These are phyloP conservation scores for Rhizophora apiculata DNA, from an alignment of 345 rosid species.

Conservation along the genomic window DNA sequence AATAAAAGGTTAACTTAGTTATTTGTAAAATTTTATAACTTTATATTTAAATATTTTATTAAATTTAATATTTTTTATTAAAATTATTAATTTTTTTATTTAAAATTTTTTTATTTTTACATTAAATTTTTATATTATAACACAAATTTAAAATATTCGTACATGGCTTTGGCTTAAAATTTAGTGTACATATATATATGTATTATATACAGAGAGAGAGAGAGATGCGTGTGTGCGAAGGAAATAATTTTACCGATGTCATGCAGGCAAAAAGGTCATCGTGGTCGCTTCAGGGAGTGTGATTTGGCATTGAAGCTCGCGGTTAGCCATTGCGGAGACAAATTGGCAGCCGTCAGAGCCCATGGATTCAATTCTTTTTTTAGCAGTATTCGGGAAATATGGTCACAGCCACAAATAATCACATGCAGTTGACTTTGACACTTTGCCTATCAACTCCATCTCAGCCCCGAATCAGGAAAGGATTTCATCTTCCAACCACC, in stretches of 20 bases:
- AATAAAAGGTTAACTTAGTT: too few species aligned
- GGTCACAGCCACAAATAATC: slow-evolving; percentile 35
- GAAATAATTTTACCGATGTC: background rate
- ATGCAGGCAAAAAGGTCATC: slow-evolving; percentile 1
- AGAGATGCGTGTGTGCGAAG: background rate
- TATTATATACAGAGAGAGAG: too few species aligned
- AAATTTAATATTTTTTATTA: too few species aligned
- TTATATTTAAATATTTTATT: too few species aligned
- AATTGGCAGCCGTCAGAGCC: background rate
- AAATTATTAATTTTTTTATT: too few species aligned
- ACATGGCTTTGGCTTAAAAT: too few species aligned
- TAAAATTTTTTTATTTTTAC: too few species aligned
- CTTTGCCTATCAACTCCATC: background rate
- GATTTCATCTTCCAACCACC: too few species aligned
- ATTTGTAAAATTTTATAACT: too few species aligned
- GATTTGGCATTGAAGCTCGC: slow-evolving; percentile 7
- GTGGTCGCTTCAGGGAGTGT: slow-evolving; percentile 6
- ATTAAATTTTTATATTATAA: too few species aligned
- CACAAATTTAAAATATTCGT: too few species aligned
- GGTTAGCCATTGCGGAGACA: slow-evolving; percentile 22
- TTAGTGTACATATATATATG: too few species aligned
- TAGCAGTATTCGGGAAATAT: slow-evolving; percentile 9
- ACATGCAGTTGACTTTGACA: slow-evolving; percentile 35
- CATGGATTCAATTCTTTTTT: slow-evolving; percentile 18
- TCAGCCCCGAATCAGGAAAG: slow-evolving; percentile 9